Base-by-base conservation (phyloP, 352 stramenopile species). In the Paralagenidium karlingii region DNA sequence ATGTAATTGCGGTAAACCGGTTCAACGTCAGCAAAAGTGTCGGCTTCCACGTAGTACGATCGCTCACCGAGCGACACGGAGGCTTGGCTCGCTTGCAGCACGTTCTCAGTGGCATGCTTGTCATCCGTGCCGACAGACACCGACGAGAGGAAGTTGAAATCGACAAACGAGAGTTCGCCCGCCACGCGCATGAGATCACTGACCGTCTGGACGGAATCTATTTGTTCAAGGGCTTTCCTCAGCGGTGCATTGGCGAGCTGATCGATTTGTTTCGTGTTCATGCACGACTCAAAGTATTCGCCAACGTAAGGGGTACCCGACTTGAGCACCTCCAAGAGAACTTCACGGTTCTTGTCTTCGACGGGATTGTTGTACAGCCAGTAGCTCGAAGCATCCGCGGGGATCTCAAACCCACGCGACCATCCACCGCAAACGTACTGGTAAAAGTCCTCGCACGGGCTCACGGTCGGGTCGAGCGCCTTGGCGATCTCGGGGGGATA, bases 11-110 rank as follows among this genome's bases (percentile, higher is more conserved):
- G 63, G 32, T 94, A 96, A 8, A 61, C 60, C 13, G 56, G 51
- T 8, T 64, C 61, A 16, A 95, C 54, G 7, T 76, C 60, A 22
- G 76, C 51, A 45, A 94, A 95, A 36, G 91, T 65, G 15, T 58
- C 63, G 2, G 68, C 50, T 45, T 97, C 81, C 34, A 96, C 66
- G 52, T 97, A 97, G 46, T 97, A 97, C 51, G 94, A 57, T 3
- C 63, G 68, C 49, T 95, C 82, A 0, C 87, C 87, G 8, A 98
- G 53, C 27, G 71, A 76, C n/a, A 97, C 59, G 0, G 86, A 70
- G 2, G 32, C 65, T 47, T 96, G 86, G 12, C 59, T 77, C 5
- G n/a, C n/a, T n/a, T 96, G 85, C 15, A 85, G 47, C 16, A 84
- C 66, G 38, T 89, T 87, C 31, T 68, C 68, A 11, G 83, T 80